phyloP scores from a whole-genome alignment of 1,284 basidiomycete genomes.

The Peniophora sp. region DNA sequence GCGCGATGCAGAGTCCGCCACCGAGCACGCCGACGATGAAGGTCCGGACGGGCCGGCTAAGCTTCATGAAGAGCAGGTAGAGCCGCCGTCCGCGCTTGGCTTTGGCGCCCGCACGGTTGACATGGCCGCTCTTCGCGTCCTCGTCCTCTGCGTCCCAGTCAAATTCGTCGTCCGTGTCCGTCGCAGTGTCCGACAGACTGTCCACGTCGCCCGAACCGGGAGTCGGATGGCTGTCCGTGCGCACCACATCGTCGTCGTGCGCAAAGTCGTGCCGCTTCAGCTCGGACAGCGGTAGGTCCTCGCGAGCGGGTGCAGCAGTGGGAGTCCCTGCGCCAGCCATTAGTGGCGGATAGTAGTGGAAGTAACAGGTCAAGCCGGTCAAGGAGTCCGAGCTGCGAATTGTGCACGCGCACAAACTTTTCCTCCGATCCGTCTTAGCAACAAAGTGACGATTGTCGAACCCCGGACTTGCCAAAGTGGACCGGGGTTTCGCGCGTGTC shows the following conservation, averaged over 20 bases:
- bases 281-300: slow-evolving; percentile 4
- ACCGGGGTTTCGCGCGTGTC: too few relatives aligned
- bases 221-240: not conserved
- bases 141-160: slow-evolving; percentile 56
- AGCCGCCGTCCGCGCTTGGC: slow-evolving; percentile 49
- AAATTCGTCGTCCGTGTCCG: slow-evolving; percentile 63
- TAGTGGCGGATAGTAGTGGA: too few relatives aligned
- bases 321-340: too few relatives aligned
- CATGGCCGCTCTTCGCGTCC: slow-evolving; percentile 25
- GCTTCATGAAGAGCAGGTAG: slow-evolving; percentile 59
- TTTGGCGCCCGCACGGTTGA: slow-evolving; percentile 18
- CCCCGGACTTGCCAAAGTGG: too few relatives aligned
- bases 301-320: not conserved
- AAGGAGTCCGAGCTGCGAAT: too few relatives aligned
- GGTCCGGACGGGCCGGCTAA: slow-evolving; percentile 52
- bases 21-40: slow-evolving; percentile 51
- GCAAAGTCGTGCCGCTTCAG: slow-evolving; percentile 7
- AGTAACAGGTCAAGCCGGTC: too few relatives aligned
- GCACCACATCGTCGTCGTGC: not conserved
- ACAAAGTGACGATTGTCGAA: too few relatives aligned
- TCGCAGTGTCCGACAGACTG: slow-evolving; percentile 29
- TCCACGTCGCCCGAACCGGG: slow-evolving; percentile 22
- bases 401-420: too few relatives aligned
- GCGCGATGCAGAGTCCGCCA: slow-evolving; percentile 56
- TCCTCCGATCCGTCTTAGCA: too few relatives aligned